Percentiles rank a stretch among this genome's conserved stretches.
phyloP scores from a whole-genome alignment of 805 yeast species.

The Yamadazyma insecticola region DNA sequence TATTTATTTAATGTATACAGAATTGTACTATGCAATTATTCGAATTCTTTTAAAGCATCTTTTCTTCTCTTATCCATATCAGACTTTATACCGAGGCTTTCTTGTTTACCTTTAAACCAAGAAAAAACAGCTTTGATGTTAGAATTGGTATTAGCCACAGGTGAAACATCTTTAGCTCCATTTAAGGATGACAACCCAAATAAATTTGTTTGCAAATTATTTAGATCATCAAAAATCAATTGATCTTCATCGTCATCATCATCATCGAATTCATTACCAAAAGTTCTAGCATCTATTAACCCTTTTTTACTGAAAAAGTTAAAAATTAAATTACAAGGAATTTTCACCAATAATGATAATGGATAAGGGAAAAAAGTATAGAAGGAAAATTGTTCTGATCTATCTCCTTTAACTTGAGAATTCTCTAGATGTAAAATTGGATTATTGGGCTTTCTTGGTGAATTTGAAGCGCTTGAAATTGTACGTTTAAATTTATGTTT shows the following conservation, averaged over 20 bases:
- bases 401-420: conserved; percentile 19
- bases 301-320: conserved; percentile 13
- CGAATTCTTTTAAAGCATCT: conserved; percentile 37
- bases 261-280: conserved; percentile 6
- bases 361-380: conserved; percentile 41
- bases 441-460: too few species aligned
- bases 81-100: conserved; percentile 18
- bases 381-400: conserved; percentile 29
- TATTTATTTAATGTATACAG: too few species aligned
- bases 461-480: conserved; percentile 1
- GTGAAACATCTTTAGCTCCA: conserved; percentile 35
- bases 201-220: conserved; percentile 29
- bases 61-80: conserved; percentile 39
- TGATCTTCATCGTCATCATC: conserved; percentile 19
- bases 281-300: conserved; percentile 18
- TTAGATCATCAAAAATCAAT: conserved; percentile 22
- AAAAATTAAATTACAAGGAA: conserved; percentile 17
- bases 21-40: too few species aligned
- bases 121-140: conserved; percentile 17
- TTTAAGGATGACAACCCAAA: conserved; percentile 37
- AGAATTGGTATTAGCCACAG: conserved; percentile 25
- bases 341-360: conserved; percentile 21
- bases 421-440: conserved; percentile 15
- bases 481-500: conserved; percentile 8
- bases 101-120: conserved; percentile 17